These are phyloP conservation scores for Pseudocercospora crystallina DNA, from an alignment of 2,329 filamentous ascomycete species.

Conservation along the genomic window DNA sequence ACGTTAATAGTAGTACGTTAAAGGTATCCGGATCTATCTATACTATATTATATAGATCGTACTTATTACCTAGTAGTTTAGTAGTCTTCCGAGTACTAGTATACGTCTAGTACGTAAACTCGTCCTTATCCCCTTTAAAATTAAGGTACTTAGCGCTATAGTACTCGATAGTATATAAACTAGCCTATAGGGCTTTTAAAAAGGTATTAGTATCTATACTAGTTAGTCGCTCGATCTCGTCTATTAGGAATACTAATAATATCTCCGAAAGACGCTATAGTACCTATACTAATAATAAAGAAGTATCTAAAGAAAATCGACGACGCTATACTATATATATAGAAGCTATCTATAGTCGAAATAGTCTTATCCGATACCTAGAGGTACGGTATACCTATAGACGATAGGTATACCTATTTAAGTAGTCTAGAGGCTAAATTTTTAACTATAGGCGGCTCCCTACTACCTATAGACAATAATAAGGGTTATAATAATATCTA, in stretches of 20 bases:
- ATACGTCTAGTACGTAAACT: not conserved
- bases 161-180: no score
- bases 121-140: not conserved
- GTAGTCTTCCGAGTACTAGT: not conserved
- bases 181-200: no score
- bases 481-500: no score
- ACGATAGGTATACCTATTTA: not conserved
- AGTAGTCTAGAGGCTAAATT: not conserved
- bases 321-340: no score
- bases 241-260: not conserved
- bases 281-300: not conserved
- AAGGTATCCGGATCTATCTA: no score
- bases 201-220: no score
- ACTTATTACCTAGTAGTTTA: not conserved
- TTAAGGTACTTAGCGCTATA: not conserved
- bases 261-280: no score
- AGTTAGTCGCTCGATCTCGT: no score
- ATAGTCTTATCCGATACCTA: no score
- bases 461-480: no score
- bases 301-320: not conserved
- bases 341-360: no score
- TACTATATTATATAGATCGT: not conserved
- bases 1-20: not conserved
- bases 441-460: conserved; percentile 5
- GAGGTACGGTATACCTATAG: no score